A percentile compares a stretch with the other conserved stretches of the same genome.
phyloP scores from a whole-genome alignment of 2,329 filamentous ascomycete species.

The Endothia cerciana region DNA sequence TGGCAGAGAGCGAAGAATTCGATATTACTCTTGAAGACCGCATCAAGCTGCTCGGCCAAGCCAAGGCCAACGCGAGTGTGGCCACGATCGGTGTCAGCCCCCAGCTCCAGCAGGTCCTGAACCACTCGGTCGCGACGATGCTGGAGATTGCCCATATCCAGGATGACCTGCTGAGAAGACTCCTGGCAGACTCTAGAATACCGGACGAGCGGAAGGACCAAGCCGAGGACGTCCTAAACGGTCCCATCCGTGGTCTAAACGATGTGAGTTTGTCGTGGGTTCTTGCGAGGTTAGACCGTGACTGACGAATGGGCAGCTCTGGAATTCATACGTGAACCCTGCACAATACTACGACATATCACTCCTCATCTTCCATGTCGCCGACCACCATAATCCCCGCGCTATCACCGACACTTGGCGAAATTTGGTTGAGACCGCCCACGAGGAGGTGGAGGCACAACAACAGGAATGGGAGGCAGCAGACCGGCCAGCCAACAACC shows the following conservation, averaged over 20 bases:
- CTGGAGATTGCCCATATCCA: conserved; percentile 95
- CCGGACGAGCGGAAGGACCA: conserved; percentile 63
- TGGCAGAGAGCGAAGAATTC: conserved; percentile 80
- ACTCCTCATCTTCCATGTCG: conserved; percentile 87
- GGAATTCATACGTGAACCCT: conserved; percentile 87
- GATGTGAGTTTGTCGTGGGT: conserved; percentile 59
- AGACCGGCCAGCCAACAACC: conserved; percentile 44
- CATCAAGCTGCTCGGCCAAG: conserved; percentile 86
- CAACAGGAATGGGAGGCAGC: conserved; percentile 42
- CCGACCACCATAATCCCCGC: conserved; percentile 85
- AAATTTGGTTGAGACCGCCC: conserved; percentile 74
- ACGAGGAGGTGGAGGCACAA: conserved; percentile 54
- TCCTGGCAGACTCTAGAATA: conserved; percentile 75
- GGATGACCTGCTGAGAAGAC: conserved; percentile 81
- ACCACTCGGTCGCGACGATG: conserved; percentile 82
- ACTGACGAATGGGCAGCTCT: conserved; percentile 62
- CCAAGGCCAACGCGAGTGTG: conserved; percentile 90
- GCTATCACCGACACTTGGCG: conserved; percentile 87
- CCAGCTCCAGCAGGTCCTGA: conserved; percentile 80
- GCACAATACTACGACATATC: conserved; percentile 90
- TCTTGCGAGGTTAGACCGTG: conserved; percentile 9
- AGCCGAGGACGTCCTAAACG: conserved; percentile 72
- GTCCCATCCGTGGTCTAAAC: conserved; percentile 75
- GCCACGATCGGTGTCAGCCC: conserved; percentile 75
- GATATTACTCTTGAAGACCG: conserved; percentile 78